Base-by-base conservation (phyloP, 768 basidiomycete species). In the Paxillus ammoniavirescens region DNA sequence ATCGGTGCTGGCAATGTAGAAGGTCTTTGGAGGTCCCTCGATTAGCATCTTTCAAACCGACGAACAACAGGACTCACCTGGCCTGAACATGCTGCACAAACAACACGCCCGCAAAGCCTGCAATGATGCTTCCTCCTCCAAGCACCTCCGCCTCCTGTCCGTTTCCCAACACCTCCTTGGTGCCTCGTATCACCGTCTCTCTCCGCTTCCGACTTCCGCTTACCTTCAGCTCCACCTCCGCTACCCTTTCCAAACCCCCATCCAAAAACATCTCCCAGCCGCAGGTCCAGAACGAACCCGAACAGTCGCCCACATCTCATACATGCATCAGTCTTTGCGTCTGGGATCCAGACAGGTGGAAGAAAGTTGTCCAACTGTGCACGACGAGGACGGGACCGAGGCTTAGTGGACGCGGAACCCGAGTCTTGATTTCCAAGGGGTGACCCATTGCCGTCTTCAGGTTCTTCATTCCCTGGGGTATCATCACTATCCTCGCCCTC, bases 271-370 rank as follows among this genome's bases (percentile, higher is more conserved):
- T 67, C 65, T 14, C 50, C 54, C n/a, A 69, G 35, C 40, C 46
- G 60, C 38, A 68, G 21, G 45, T 68, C 66, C 18, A 68, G 54
- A 33, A 54, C 69, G 40, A 69, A 89, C 7, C 88, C 86, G 69
- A 94, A 95, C 42, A 78, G 65, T 40, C 80, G 73, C 5, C 83
- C 83, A 63, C 94, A 97, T 9, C 89, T 77, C 92, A 93, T 93
- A 65, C 94, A 97, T 18, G 78, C 76, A 50, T 82, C 80, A n/a
- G 90, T 86, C 67, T 81, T 89, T 54, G 83, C 81, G 64, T 97
- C 92, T 0, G 94, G 92, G 30, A 95, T 86, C 94, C 94, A 97
- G 23, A 96, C 82, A 0, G 94, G 89, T 5, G 94, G 93, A 1
- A 93, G 83, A 75, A 93, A 96, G 68, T 89, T 65, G 21, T 67